Evolutionary conservation across 805 yeast genomes (phyloP).

Genomic region (Wickerhamiella brachini): DNA sequence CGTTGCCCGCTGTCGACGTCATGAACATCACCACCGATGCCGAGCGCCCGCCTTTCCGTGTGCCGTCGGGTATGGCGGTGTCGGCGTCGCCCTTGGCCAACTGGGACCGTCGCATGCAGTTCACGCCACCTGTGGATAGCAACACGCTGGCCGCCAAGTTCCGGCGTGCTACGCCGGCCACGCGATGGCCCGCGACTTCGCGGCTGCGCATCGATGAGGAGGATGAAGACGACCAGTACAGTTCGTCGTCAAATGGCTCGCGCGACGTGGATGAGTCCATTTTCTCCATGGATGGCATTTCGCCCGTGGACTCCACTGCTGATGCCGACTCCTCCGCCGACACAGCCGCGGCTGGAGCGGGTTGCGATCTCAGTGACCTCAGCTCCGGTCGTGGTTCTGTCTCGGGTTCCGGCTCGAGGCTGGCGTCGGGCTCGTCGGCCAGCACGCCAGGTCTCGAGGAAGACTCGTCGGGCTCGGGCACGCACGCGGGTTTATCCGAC

Average conservation of each 20-base stretch:
- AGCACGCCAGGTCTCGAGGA: not conserved
- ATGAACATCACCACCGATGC: slow-evolving; percentile 1
- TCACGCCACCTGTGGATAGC: slow-evolving; percentile 16
- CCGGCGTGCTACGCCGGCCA: not conserved
- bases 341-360: not conserved
- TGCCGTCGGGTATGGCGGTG: slow-evolving; percentile 14
- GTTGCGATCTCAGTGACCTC: not conserved
- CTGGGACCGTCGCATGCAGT: slow-evolving; percentile 18
- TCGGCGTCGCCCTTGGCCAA: slow-evolving; percentile 12
- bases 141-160: not conserved
- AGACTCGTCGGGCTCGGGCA: not conserved
- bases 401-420: not conserved
- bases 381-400: not conserved
- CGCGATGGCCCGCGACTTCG: slow-evolving; percentile 1
- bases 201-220: slow-evolving; percentile 5
- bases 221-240: slow-evolving; percentile 2
- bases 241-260: slow-evolving; percentile 1
- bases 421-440: not conserved
- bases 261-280: slow-evolving; percentile 5
- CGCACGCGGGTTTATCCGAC: not conserved
- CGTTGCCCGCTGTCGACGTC: slow-evolving; percentile 7
- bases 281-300: slow-evolving; percentile 12
- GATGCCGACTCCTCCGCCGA: not conserved
- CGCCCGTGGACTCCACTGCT: not conserved
- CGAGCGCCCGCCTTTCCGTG: slow-evolving; percentile 16